These are phyloP conservation scores for Elaeis guineensis DNA, from an alignment of 176 grass and related monocot genomes.

Conservation along the genomic window DNA sequence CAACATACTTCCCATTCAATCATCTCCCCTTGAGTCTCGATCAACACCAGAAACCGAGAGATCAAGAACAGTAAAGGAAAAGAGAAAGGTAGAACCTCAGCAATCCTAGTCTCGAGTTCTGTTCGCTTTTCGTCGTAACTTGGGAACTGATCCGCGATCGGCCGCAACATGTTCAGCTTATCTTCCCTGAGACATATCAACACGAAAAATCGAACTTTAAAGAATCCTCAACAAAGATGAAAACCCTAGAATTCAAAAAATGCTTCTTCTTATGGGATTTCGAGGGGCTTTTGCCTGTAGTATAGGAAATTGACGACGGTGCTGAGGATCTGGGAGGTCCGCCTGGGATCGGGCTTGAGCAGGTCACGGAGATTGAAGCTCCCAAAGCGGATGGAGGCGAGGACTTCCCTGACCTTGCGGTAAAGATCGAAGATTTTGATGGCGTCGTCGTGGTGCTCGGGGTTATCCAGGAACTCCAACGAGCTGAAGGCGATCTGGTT, in stretches of 20 bases:
- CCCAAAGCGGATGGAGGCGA: slow-evolving; percentile 42
- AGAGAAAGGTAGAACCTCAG: slow-evolving; percentile 26
- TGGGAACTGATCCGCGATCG: slow-evolving; percentile 24
- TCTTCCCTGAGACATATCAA: slow-evolving; percentile 29
- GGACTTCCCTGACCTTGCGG: slow-evolving; percentile 28
- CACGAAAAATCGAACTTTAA: not conserved
- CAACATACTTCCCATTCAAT: not conserved
- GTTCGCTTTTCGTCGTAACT: slow-evolving; percentile 1
- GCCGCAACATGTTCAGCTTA: slow-evolving; percentile 31
- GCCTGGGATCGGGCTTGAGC: slow-evolving; percentile 34
- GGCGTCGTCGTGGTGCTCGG: slow-evolving; percentile 34
- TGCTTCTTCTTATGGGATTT: not conserved
- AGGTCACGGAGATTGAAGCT: slow-evolving; percentile 47
- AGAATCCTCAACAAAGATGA: not conserved
- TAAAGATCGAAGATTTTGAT: slow-evolving; percentile 19
- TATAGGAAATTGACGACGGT: slow-evolving; percentile 64
- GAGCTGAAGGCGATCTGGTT: slow-evolving; percentile 50
- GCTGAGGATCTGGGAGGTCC: slow-evolving; percentile 44
- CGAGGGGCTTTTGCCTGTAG: slow-evolving; percentile 23
- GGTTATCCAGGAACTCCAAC: slow-evolving; percentile 47
- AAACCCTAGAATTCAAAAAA: not conserved
- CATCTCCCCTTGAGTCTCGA: not conserved
- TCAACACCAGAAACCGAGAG: not conserved
- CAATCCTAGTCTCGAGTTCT: slow-evolving; percentile 36
- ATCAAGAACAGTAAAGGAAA: slow-evolving; percentile 1